Percentiles rank a stretch among this genome's conserved stretches.
These are phyloP conservation scores for Daldinia childiae DNA, from an alignment of 495 filamentous ascomycete genomes.

Conservation along the genomic window DNA sequence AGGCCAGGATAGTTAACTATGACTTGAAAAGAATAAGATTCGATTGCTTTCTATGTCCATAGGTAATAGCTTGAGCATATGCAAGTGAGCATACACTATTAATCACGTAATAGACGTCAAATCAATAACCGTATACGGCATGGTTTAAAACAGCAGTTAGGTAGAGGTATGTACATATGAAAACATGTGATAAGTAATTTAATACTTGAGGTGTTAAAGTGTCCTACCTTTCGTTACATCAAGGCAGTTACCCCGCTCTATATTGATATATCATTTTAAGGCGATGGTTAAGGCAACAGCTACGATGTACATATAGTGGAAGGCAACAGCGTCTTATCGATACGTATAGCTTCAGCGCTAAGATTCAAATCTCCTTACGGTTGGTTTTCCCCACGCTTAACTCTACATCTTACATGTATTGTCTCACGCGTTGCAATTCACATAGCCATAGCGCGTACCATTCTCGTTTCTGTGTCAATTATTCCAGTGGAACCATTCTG, in stretches of 20 bases:
- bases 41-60: too few relatives aligned
- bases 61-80: too few relatives aligned
- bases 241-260: constrained; percentile 4
- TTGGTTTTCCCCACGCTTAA: neutral
- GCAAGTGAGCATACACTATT: too few relatives aligned
- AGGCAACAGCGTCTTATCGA: neutral
- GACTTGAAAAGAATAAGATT: too few relatives aligned
- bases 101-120: too few relatives aligned
- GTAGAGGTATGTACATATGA: too few relatives aligned
- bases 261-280: neutral
- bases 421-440: neutral
- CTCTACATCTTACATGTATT: neutral
- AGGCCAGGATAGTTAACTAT: too few relatives aligned
- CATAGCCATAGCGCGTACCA: neutral
- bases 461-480: too few relatives aligned
- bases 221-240: neutral
- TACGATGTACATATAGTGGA: neutral
- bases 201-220: too few relatives aligned
- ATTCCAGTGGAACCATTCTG: neutral
- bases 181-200: too few relatives aligned
- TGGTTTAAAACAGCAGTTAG: too few relatives aligned
- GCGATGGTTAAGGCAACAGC: neutral
- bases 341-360: neutral
- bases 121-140: too few relatives aligned
- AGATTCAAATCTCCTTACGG: neutral